Base-by-base conservation (phyloP, 2,329 filamentous ascomycete species). In the Metarhizium humberi region DNA sequence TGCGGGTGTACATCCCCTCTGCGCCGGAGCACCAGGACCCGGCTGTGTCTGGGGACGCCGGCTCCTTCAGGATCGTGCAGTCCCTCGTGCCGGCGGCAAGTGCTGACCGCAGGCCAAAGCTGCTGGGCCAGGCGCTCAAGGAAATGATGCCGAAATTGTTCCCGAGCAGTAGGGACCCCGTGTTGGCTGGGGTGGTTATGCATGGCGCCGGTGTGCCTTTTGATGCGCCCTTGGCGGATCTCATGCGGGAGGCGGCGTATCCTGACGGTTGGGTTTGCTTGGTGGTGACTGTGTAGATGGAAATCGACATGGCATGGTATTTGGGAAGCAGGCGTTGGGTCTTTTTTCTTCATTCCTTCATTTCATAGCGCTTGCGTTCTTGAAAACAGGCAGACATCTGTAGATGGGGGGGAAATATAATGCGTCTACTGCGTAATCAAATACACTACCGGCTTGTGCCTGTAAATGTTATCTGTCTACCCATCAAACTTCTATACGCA, bases 211-310 rank as follows among this genome's bases (percentile, higher is more conserved):
- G 84, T 0, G 81, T 96, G 56, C 92, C 94, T 1, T 87, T 97
- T 74, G 73, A 76, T 57, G 88, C 91, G 1, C 85, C 85, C 29
- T 71, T 99, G 18, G 88, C 90, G 65, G 92, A 96, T 50, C 69
- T 99, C 56, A 88, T 94, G 72, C 80, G 85, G 55, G 87, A 87
- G 64, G 87, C 88, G 4, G 84, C 90, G 2, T 97, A 96, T 75
- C 85, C 90, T 0, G 94, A 99, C 71, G 94, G 94, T 0, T 99
- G 92, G 87, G 70, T 96, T 30, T 90, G 90, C 69, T 71, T 96
- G 46, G 88, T 90, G 53, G 81, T 96, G 5, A 79, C 85, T 20
- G 86, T 95, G 75, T 77, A 90, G 66, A 74, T 59, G 25, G 20
- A 34, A 16, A 25, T 34, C 45, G 30, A 14, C 8, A 13, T 43